phyloP scores from a whole-genome alignment of 1,284 basidiomycete genomes.

The Xanthoconium separans region DNA sequence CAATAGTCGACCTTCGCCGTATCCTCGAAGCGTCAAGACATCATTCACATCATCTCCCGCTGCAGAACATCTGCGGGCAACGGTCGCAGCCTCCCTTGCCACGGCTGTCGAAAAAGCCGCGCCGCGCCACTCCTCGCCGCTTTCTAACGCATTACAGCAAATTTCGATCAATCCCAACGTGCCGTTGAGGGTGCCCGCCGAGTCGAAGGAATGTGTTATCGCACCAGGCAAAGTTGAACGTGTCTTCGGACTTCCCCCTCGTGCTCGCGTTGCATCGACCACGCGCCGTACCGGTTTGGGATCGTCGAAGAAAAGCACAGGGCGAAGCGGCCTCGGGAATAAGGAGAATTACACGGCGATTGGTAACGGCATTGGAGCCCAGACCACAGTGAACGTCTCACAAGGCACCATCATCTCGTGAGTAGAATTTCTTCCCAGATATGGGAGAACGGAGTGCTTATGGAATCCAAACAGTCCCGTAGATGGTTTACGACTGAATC shows the following conservation, averaged over 20 bases:
- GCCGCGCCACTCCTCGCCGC: slow-evolving; percentile 7
- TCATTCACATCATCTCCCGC: slow-evolving; percentile 41
- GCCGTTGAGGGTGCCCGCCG: not conserved
- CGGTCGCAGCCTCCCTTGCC: slow-evolving; percentile 29
- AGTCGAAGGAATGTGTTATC: slow-evolving; percentile 8
- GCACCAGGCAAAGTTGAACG: slow-evolving; percentile 33
- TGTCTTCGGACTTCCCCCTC: slow-evolving; percentile 41
- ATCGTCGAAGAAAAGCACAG: slow-evolving; percentile 57
- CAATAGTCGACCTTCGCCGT: slow-evolving; percentile 68
- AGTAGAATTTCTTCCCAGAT: slow-evolving; percentile 29
- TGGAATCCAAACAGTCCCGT: slow-evolving; percentile 43
- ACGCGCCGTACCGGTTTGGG: slow-evolving; percentile 57
- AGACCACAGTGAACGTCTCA: slow-evolving; percentile 24
- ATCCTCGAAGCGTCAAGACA: slow-evolving; percentile 52
- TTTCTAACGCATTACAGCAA: slow-evolving; percentile 22
- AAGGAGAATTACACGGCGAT: slow-evolving; percentile 49
- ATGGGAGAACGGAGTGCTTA: not conserved
- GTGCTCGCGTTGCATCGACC: slow-evolving; percentile 54
- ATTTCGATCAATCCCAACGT: slow-evolving; percentile 27
- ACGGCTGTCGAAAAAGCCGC: slow-evolving; percentile 2
- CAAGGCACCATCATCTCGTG: slow-evolving; percentile 54
- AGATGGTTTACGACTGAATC: slow-evolving; percentile 61
- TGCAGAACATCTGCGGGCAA: slow-evolving; percentile 37
- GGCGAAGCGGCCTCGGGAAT: slow-evolving; percentile 42
- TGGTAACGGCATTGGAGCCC: slow-evolving; percentile 6